Evolutionary conservation across 1,284 basidiomycete genomes (phyloP), one percentile per base, ranked within the genome.

Genomic region (Melanopsichium pennsylvanicum): DNA sequence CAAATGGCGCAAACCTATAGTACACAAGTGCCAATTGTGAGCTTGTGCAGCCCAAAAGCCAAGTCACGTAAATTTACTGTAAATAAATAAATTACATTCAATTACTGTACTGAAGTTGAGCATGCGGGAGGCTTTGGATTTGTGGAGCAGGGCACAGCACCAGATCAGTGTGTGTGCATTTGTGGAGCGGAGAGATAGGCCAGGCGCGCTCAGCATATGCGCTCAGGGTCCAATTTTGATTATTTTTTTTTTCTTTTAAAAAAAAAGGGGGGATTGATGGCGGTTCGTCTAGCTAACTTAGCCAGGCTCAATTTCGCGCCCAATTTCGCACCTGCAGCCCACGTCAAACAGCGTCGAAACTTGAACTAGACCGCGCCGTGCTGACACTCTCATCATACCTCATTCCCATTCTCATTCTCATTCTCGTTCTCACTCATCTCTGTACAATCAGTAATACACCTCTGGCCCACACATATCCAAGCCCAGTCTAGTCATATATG

Each of bases 101-200:
- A n/a, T n/a, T n/a, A n/a, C n/a, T n/a, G n/a, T n/a, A n/a, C n/a
- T n/a, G n/a, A n/a, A n/a, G n/a, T n/a, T n/a, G n/a, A n/a, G n/a
- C n/a, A n/a, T n/a, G n/a, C 16, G 36, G 12, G 5, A 11, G 11
- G 21, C 12, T 39, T 21, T 6, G 5, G 21, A 8, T 9, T n/a
- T 31, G 40, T 21, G 31, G 21, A 22, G 22, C 22, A 21, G 4
- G 31, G 18, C 34, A 36, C 12, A 8, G 7, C 12, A 21, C 34
- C 34, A 36, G 34, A n/a, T n/a, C n/a, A n/a, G n/a, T n/a, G n/a
- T n/a, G n/a, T 36, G 34, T 36, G 34, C 27, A 29, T 29, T 39
- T 10, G 31, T 32, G 29, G 42, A 35, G 33, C 33, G 31, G 33
- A 44, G 42, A 44, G 42, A 44, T 44, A 43, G 41, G 38, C n/a